Conservation (phyloP, 164 flowering plant genomes). For the Piper longum region DNA sequence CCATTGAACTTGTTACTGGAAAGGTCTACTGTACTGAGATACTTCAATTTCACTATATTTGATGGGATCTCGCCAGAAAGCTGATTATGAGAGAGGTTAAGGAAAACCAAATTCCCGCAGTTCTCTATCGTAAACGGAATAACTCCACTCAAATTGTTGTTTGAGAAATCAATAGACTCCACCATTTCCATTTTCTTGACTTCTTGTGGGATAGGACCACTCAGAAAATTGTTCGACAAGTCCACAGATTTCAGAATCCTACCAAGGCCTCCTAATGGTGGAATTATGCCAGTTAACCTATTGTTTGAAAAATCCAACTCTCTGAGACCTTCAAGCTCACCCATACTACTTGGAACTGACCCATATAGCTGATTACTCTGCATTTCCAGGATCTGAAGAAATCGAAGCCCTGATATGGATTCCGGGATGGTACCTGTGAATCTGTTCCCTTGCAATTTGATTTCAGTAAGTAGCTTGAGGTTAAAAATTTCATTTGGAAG, state of each 20-base stretch:
- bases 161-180: constrained; percentile 59
- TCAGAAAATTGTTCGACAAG: constrained; percentile 45
- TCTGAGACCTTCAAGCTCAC: constrained; percentile 21
- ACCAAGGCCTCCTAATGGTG: constrained; percentile 34
- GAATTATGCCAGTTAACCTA: constrained; percentile 42
- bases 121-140: constrained; percentile 40
- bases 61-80: constrained; percentile 39
- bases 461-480: constrained; percentile 32
- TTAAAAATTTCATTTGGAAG: constrained; percentile 35
- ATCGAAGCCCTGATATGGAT: constrained; percentile 34
- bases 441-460: constrained; percentile 34
- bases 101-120: constrained; percentile 41
- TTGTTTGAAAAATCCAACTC: constrained; percentile 60
- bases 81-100: constrained; percentile 54
- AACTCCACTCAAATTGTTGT: constrained; percentile 51
- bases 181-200: constrained; percentile 54
- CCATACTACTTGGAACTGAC: constrained; percentile 40
- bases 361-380: constrained; percentile 52
- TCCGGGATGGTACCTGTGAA: constrained; percentile 49
- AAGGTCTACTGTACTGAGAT: constrained; percentile 44
- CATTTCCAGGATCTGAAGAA: constrained; percentile 45
- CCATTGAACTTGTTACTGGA: constrained; percentile 52
- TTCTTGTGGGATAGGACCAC: constrained; percentile 44
- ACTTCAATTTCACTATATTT: constrained; percentile 24
- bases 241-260: constrained; percentile 37